Percentiles rank a stretch among this genome's conserved stretches.
These are phyloP conservation scores for Xerocomus nothofagi DNA, from an alignment of 1,284 basidiomycete genomes.

Conservation along the genomic window DNA sequence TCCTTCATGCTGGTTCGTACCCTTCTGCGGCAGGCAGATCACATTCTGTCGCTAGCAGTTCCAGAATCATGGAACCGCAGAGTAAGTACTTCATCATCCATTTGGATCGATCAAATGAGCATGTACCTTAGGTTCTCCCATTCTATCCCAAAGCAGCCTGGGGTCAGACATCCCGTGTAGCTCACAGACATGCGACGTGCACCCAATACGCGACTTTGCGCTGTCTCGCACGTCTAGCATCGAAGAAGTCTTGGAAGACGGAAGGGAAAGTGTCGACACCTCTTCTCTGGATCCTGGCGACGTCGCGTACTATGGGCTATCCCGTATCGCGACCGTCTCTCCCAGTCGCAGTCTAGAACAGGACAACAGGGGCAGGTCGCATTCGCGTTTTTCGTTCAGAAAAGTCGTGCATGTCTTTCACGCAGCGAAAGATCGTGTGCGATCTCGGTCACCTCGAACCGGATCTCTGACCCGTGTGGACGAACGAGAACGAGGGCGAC, in stretches of 20 bases:
- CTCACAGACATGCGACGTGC: conserved; percentile 27
- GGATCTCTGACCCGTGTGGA: conserved; percentile 10
- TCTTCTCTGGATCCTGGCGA: not conserved
- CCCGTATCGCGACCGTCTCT: conserved; percentile 20
- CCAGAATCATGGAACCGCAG: conserved; percentile 11
- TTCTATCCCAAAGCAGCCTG: not conserved
- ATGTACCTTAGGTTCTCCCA: conserved; percentile 13
- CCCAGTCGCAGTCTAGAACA: conserved; percentile 13
- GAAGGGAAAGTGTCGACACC: not conserved
- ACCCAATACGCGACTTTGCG: conserved; percentile 15
- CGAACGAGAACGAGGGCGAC: conserved; percentile 25
- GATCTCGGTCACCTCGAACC: conserved; percentile 40
- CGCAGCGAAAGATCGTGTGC: conserved; percentile 41
- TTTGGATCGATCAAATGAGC: not conserved
- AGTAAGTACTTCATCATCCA: conserved; percentile 9
- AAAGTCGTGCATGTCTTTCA: conserved; percentile 40
- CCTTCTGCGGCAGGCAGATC: conserved; percentile 7
- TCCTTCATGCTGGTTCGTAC: not conserved
- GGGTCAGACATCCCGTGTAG: conserved; percentile 3
- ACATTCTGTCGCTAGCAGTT: conserved; percentile 10
- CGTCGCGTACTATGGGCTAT: conserved; percentile 18
- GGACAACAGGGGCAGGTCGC: conserved; percentile 34
- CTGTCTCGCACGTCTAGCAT: conserved; percentile 40
- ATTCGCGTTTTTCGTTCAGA: conserved; percentile 40
- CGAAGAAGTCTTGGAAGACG: conserved; percentile 38